These are phyloP conservation scores for Dioscorea alata DNA, from an alignment of 106 monocot genomes.

Conservation along the genomic window DNA sequence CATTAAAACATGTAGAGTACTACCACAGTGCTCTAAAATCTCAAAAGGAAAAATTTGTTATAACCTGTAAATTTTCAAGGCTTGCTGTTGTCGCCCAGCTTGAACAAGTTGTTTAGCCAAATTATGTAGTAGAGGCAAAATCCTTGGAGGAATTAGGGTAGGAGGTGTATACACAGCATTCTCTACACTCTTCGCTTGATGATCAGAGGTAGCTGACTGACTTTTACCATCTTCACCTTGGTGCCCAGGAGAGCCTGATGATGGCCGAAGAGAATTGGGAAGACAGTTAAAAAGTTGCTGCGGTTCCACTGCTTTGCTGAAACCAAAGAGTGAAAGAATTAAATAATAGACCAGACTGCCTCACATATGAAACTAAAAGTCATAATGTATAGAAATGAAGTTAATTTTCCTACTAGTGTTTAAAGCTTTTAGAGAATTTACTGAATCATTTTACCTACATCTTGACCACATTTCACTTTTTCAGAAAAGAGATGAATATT, in stretches of 20 bases:
- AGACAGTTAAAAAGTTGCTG: constrained; percentile 68
- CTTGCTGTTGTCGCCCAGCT: constrained; percentile 70
- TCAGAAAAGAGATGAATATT: too few relatives aligned
- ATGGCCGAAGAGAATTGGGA: constrained; percentile 56
- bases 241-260: constrained; percentile 33
- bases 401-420: too few relatives aligned
- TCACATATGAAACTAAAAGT: too few relatives aligned
- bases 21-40: not conserved
- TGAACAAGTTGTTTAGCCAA: constrained; percentile 72
- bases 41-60: not conserved
- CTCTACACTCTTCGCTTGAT: constrained; percentile 40
- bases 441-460: too few relatives aligned
- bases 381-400: too few relatives aligned
- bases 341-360: too few relatives aligned
- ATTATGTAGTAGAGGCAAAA: constrained; percentile 72
- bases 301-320: constrained; percentile 85
- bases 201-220: constrained; percentile 22
- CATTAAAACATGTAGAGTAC: not conserved
- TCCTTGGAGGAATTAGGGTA: constrained; percentile 66
- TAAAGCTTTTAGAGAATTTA: too few relatives aligned
- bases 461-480: too few relatives aligned
- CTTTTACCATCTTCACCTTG: constrained; percentile 32
- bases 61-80: constrained; percentile 68
- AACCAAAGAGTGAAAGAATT: constrained; percentile 18
- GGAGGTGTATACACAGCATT: constrained; percentile 63